phyloP scores from a whole-genome alignment of 495 filamentous ascomycete species.

The Penicillium chermesinum region DNA sequence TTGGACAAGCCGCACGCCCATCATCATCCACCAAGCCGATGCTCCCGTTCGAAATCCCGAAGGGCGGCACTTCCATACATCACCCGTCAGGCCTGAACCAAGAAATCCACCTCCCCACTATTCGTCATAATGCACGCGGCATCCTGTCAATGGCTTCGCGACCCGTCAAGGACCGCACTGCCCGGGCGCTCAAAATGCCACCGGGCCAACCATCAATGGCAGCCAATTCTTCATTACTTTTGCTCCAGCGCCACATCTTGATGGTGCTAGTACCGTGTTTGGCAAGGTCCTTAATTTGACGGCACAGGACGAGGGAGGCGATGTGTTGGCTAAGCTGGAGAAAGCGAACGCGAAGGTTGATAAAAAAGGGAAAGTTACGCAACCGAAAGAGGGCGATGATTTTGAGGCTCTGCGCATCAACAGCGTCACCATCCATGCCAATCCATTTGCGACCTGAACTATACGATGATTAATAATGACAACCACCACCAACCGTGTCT shows the following conservation, averaged over 20 bases:
- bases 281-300: conserved; percentile 63
- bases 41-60: conserved; percentile 52
- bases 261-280: conserved; percentile 92
- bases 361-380: conserved; percentile 74
- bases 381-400: conserved; percentile 46
- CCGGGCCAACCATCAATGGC: conserved; percentile 73
- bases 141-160: conserved; percentile 92
- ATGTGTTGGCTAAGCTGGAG: conserved; percentile 57
- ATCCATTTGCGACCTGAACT: conserved; percentile 73
- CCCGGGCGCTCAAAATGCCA: conserved; percentile 39
- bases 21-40: conserved; percentile 32
- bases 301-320: conserved; percentile 40
- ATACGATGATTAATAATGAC: background rate
- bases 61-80: conserved; percentile 81
- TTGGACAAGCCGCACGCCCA: conserved; percentile 47
- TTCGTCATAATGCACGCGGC: conserved; percentile 82
- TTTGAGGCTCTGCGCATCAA: conserved; percentile 61
- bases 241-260: conserved; percentile 81
- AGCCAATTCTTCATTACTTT: conserved; percentile 93
- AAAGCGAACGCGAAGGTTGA: conserved; percentile 79
- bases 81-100: conserved; percentile 75
- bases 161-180: conserved; percentile 52
- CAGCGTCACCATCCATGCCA: conserved; percentile 83
- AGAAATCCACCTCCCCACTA: conserved; percentile 74
- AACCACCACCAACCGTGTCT: too few relatives aligned